Evolutionary conservation across 2,329 filamentous ascomycete genomes (phyloP), one percentile per base, ranked within the genome.

Genomic region (Zelopaecilomyces penicillatus): DNA sequence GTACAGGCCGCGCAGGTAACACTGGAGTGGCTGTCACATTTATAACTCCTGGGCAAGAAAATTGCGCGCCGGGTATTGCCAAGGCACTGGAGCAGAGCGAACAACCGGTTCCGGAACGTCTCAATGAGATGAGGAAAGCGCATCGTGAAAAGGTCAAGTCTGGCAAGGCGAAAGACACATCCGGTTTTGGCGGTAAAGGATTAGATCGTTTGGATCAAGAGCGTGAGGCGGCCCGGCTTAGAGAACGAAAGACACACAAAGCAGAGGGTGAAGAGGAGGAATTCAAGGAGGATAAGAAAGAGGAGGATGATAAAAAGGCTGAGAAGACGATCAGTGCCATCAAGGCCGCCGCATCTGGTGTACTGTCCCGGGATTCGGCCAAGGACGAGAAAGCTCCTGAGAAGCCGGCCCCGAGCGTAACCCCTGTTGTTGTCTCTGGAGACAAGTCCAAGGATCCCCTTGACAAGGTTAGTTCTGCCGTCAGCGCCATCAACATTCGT

Each of bases 1-100:
- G 93, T 56, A 97, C 93, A 6, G 93, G 93, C 8, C 84, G 93
- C 60, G 93, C 93, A 38, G 93, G 93, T 35, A 95, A 96, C 58
- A 95, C 82, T 26, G 93, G 93, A 51, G 95, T 89, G 34, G 93
- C 93, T 0, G 87, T 98, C 41, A 98, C 93, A 0, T 95, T 97
- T 59, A 73, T 98, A 47, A 94, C 88, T 0, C 84, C 87, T 36
- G 87, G 94, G 39, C 90, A 98, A 63, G 90, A 95, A 59, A 87
- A 87, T 51, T 96, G 87, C 58, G 85, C 93, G 3, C 77, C 87
- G 8, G 89, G 94, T 54, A 87, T 96, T 49, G 82, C 83, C 47
- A 95, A 94, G 65, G 93, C 93, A 5, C 70, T 96, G n/a, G 87
- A 87, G 62, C 87, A 96, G 65, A 95, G 89, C 62, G 87, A 84